Percentiles rank a stretch among this genome's conserved stretches.
phyloP scores from a whole-genome alignment of 2,329 filamentous ascomycete species.

The Pseudogymnoascus destructans region DNA sequence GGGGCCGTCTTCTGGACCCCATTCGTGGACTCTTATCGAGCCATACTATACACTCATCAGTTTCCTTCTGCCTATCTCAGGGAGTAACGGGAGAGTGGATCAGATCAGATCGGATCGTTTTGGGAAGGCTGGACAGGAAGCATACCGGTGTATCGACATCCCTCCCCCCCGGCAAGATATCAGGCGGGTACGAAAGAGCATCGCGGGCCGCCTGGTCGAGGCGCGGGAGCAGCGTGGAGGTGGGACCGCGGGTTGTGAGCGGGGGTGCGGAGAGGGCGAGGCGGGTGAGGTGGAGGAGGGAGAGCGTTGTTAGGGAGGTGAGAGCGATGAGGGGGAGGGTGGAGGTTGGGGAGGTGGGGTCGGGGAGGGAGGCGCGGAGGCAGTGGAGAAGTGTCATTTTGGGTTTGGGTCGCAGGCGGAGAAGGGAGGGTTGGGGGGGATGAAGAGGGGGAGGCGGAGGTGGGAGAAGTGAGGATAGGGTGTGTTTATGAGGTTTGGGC shows the following conservation, averaged over 20 bases:
- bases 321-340: neutral
- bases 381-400: neutral
- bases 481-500: neutral
- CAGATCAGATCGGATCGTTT: no score
- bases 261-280: constrained; percentile 10
- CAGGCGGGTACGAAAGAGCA: constrained; percentile 49
- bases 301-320: constrained; percentile 14
- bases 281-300: constrained; percentile 12
- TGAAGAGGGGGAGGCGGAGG: neutral
- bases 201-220: no score
- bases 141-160: constrained; percentile 42
- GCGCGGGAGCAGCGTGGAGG: constrained; percentile 15
- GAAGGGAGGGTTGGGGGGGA: neutral
- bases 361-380: neutral
- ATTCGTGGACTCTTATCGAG: constrained; percentile 63
- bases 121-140: no score
- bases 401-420: neutral
- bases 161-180: constrained; percentile 55
- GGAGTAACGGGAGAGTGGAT: neutral
- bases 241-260: constrained; percentile 19
- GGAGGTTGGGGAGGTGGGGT: neutral
- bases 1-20: constrained; percentile 56
- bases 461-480: neutral
- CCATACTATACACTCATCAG: constrained; percentile 38
- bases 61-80: neutral